These are phyloP conservation scores for Penicillium sp. DNA, from an alignment of 2,329 filamentous ascomycete genomes.

Conservation along the genomic window DNA sequence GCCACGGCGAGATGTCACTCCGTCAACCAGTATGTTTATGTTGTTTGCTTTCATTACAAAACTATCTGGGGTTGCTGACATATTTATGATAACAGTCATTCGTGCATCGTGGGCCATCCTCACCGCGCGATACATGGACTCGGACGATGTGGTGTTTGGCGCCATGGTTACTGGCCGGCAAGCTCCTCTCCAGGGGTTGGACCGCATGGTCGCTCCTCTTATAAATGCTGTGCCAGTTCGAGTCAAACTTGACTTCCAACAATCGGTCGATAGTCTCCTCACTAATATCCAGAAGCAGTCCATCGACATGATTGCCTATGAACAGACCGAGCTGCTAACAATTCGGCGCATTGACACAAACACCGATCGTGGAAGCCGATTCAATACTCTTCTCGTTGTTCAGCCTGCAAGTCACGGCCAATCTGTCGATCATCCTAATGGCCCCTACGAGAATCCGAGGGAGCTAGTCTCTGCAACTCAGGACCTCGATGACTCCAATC, in stretches of 20 bases:
- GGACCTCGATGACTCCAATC: background rate
- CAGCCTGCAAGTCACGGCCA: background rate
- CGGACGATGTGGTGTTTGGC: background rate
- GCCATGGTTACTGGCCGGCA: background rate
- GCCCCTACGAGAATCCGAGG: background rate
- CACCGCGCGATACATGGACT: background rate
- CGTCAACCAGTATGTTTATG: background rate
- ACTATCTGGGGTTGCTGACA: background rate
- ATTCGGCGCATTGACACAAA: background rate
- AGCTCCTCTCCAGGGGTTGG: background rate
- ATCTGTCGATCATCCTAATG: background rate
- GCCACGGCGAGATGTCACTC: background rate
- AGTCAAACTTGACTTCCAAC: background rate
- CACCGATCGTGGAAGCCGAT: background rate
- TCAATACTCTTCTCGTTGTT: background rate
- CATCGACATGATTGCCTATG: background rate
- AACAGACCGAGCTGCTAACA: background rate
- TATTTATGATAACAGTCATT: background rate
- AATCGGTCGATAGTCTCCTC: background rate
- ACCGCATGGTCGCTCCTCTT: background rate
- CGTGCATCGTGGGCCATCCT: background rate
- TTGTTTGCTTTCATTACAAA: too few relatives aligned
- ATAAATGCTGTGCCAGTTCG: background rate
- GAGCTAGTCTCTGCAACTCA: background rate
- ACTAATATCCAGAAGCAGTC: background rate